Evolutionary conservation across 1,139 yeast genomes (phyloP), one percentile per base, ranked within the genome.

Genomic region (Nakaseomyces bracarensis): DNA sequence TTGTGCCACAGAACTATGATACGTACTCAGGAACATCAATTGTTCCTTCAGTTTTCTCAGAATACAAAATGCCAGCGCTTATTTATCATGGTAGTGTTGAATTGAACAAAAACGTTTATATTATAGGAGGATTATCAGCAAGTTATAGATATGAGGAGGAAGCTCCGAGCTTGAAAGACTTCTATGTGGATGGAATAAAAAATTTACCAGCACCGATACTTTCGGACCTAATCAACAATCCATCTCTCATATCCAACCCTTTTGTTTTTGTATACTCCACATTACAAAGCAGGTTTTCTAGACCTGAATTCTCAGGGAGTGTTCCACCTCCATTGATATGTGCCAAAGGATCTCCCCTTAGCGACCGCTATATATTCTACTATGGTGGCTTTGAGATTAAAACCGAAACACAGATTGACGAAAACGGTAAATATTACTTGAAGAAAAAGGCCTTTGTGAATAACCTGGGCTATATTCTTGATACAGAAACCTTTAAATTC

Each of bases 371-470:
- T 45, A 62, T 69, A 21, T 56, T 70, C 40, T 60, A 63, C 39
- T 70, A 68, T 49, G 77, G 77, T 15, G 77, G 77, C 0, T 64
- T 71, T 43, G 70, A 71, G 45, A 46, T 71, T 4, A 50, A 53
- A 18, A 65, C 69, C 0, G 58, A 58, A 20, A 58, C 65, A 3
- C 35, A 43, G 2, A 44, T 47, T 3, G 61, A 58, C 40, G 49
- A 52, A 2, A 47, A 50, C 8, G 67, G 66, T 2, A 55, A 55
- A 3, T 50, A 53, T 31, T 47, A 44, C 31, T 49, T 72, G 19
- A 60, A 58, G 13, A 66, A 66, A 46, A 53, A 54, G 11, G 56
- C 70, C 1, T 50, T 50, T 4, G 44, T 68, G n/a, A 69, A 65
- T 46, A 65, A 65, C 40, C 53, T 61, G n/a, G 66, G 64, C 0